These are phyloP conservation scores for Cephaloascus albidus DNA, from an alignment of 805 yeast species.

Conservation along the genomic window DNA sequence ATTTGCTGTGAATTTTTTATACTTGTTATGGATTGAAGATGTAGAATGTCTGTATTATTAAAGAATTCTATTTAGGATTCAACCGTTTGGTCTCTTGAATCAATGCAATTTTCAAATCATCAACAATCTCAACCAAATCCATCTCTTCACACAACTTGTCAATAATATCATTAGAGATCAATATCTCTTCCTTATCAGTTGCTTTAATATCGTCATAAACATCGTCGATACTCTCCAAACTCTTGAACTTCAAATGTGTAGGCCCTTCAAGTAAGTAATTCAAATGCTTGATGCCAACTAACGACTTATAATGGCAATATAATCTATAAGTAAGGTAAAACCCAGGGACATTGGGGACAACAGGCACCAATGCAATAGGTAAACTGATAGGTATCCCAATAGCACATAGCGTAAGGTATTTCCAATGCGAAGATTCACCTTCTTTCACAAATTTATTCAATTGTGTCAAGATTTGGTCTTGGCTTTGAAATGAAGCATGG, in stretches of 20 bases:
- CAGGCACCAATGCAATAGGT: conserved; percentile 74
- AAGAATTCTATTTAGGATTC: too few relatives aligned
- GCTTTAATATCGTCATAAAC: conserved; percentile 4
- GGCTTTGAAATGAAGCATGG: conserved; percentile 25
- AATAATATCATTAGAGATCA: conserved; percentile 37
- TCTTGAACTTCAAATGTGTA: conserved; percentile 8
- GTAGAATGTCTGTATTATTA: too few relatives aligned
- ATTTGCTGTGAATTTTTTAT: neutral
- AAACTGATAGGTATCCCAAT: conserved; percentile 66
- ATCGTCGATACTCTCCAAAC: conserved; percentile 8
- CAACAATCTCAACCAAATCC: conserved; percentile 32
- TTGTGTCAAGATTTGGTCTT: conserved; percentile 23
- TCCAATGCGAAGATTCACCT: conserved; percentile 45
- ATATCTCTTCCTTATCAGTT: conserved; percentile 19
- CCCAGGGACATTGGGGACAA: conserved; percentile 90
- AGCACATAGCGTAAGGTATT: conserved; percentile 42
- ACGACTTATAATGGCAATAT: conserved; percentile 79
- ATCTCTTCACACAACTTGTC: conserved; percentile 34
- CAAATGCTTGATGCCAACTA: conserved; percentile 64
- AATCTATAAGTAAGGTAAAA: conserved; percentile 74
- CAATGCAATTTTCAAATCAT: conserved; percentile 40
- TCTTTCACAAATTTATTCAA: conserved; percentile 29
- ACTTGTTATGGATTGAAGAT: too few relatives aligned
- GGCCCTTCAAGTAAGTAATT: conserved; percentile 38
- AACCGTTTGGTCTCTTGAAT: conserved; percentile 37